Evolutionary conservation across 352 stramenopile species (phyloP), one percentile per base, ranked within the genome.

Genomic region (Thalassiosira mediterranea): DNA sequence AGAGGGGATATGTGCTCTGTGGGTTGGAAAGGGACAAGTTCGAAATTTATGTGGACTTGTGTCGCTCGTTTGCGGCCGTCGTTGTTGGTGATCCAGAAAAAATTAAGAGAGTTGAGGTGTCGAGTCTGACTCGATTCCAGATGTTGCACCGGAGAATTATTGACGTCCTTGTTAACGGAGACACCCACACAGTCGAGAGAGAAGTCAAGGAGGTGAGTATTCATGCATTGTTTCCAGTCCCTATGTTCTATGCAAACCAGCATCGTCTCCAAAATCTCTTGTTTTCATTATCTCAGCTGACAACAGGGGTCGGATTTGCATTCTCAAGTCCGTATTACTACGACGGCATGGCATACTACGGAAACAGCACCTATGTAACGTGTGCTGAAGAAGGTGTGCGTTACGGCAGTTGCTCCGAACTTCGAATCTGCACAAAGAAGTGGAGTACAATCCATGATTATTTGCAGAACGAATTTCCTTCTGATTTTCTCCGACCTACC

Each of bases 1-100:
- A 72, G n/a, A 58, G 63, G 61, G 63, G 63, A 13, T 47, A n/a
- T 2, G 28, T 72, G 21, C 37, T 25, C 23, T 72, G 63, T 51
- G 63, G 63, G 54, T 21, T 72, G 2, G 4, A 21, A 19, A 1
- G 3, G 2, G 5, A 46, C 25, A 1, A 40, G 21, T 31, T 28
- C 7, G n/a, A 1, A 28, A 1, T 10, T 4, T 8, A 38, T 7
- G 19, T 34, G 29, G n/a, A 29, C n/a, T 49, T 49, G 26, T 72
- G 63, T 34, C 51, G 42, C 34, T 42, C 63, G 7, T 29, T 72
- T 49, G 63, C 63, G 21, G 21, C 63, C 56, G 52, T 72, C 1
- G 52, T 64, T 4, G 11, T 72, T 4, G 46, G 46, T 7, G 31
- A 72, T 48, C 21, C 52, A 4, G 40, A 72, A 37, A 51, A 11